Evolutionary conservation across 1,284 basidiomycete genomes (phyloP).

Genomic region (Ustilago xerochloae): DNA sequence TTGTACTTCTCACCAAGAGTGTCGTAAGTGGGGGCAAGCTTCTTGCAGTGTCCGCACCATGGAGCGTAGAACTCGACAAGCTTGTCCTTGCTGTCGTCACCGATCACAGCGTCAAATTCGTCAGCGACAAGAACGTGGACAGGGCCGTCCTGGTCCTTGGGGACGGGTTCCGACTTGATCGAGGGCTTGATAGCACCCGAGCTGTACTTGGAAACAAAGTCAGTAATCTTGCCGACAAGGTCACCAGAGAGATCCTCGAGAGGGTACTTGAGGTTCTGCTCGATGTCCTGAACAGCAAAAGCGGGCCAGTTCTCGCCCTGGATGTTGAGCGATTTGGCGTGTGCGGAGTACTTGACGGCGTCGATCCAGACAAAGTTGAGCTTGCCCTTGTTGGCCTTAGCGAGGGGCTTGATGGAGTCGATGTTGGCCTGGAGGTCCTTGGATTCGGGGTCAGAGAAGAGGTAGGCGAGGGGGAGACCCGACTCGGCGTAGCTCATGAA

Average conservation of each 20-base stretch:
- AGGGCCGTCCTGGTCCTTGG: conserved; percentile 82
- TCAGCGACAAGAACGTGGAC: conserved; percentile 89
- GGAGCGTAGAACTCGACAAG: conserved; percentile 95
- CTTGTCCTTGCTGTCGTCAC: conserved; percentile 88
- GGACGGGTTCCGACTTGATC: conserved; percentile 91
- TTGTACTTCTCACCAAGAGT: conserved; percentile 87
- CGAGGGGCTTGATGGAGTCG: conserved; percentile 79
- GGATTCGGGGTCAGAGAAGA: conserved; percentile 86
- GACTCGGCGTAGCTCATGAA: conserved; percentile 86
- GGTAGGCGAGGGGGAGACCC: conserved; percentile 88
- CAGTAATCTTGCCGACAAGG: conserved; percentile 71
- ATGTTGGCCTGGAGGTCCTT: conserved; percentile 78
- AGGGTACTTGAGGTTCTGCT: conserved; percentile 88
- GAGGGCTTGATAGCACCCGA: conserved; percentile 81
- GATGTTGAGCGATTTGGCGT: conserved; percentile 94
- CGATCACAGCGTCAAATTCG: conserved; percentile 84
- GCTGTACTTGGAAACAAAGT: conserved; percentile 77
- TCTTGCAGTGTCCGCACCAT: conserved; percentile 89
- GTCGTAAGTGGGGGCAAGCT: conserved; percentile 94
- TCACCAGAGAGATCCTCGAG: conserved; percentile 76
- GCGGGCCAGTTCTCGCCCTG: conserved; percentile 82
- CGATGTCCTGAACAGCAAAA: conserved; percentile 90
- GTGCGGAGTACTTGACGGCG: conserved; percentile 88
- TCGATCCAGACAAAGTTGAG: conserved; percentile 99
- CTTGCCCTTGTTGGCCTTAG: conserved; percentile 83